Percentiles rank a stretch among this genome's conserved stretches.
Conservation (phyloP, 768 basidiomycete species). For the Lenzites betulinus region DNA sequence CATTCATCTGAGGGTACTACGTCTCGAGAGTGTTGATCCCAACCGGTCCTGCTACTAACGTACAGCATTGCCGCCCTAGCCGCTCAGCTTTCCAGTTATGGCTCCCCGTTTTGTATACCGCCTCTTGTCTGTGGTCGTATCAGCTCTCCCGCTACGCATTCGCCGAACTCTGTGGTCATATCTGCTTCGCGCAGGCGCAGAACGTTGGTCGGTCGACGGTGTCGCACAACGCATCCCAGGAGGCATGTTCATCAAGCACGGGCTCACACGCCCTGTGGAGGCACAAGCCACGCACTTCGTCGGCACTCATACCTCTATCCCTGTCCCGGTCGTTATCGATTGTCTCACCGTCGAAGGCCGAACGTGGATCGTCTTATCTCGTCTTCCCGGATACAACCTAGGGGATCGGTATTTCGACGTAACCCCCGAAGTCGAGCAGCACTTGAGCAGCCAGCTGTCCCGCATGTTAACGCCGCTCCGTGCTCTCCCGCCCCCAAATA, state of each 20-base stretch:
- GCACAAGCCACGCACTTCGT: constrained; percentile 9
- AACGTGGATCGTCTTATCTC: constrained; percentile 13
- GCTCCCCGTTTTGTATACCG: neutral
- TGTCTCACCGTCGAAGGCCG: constrained; percentile 8
- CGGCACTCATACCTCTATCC: constrained; percentile 13
- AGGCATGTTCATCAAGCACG: constrained; percentile 16
- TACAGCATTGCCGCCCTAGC: too few species aligned
- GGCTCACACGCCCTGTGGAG: constrained; percentile 8
- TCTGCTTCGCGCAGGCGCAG: neutral
- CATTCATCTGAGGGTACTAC: too few species aligned
- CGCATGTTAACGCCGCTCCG: constrained; percentile 3
- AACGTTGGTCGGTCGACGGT: neutral
- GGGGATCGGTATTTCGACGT: neutral
- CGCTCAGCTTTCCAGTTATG: too few species aligned
- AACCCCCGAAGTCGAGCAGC: neutral
- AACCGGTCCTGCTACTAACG: too few species aligned
- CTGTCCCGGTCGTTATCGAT: constrained; percentile 22
- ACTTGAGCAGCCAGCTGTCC: neutral
- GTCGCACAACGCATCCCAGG: neutral
- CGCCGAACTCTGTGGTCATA: neutral
- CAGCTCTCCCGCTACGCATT: neutral
- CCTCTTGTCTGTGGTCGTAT: neutral
- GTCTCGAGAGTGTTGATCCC: too few species aligned
- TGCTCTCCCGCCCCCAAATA: constrained; percentile 5
- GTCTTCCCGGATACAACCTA: constrained; percentile 11